A percentile compares a stretch with the other conserved stretches of the same genome.
Conservation (phyloP, 2,329 filamentous ascomycete species). For the Didymella sp. region DNA sequence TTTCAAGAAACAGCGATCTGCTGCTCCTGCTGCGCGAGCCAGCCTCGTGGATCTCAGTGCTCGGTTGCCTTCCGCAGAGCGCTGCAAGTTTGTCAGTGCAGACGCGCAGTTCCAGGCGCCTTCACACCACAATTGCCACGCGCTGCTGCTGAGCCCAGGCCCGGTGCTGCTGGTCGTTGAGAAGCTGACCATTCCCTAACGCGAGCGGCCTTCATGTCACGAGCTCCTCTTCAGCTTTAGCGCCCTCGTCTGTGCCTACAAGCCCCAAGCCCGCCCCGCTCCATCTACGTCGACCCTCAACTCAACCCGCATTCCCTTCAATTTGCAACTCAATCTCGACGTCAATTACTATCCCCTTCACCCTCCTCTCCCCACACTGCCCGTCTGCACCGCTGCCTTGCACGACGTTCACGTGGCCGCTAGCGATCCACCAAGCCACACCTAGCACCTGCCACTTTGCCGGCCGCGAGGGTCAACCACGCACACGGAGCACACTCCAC, state of each 20-base stretch:
- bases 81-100: slow-evolving; percentile 14
- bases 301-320: slow-evolving; percentile 30
- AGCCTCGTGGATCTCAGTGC: slow-evolving; percentile 16
- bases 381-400: slow-evolving; percentile 26
- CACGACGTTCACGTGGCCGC: slow-evolving; percentile 29
- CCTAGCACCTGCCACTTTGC: slow-evolving; percentile 22
- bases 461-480: slow-evolving; percentile 21
- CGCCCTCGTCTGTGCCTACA: slow-evolving; percentile 25
- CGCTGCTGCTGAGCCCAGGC: slow-evolving; percentile 26
- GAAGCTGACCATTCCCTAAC: slow-evolving; percentile 27
- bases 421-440: slow-evolving; percentile 24
- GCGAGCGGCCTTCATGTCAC: slow-evolving; percentile 27
- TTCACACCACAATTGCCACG: slow-evolving; percentile 20
- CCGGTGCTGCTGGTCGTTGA: slow-evolving; percentile 23
- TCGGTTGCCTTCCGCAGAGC: slow-evolving; percentile 13
- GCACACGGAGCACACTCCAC: slow-evolving; percentile 32
- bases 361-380: slow-evolving; percentile 12
- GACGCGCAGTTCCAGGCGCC: slow-evolving; percentile 21
- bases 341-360: slow-evolving; percentile 33
- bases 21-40: slow-evolving; percentile 24
- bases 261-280: slow-evolving; percentile 33
- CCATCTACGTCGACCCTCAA: slow-evolving; percentile 33
- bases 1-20: slow-evolving; percentile 29
- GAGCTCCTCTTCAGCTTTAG: slow-evolving; percentile 23
- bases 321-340: slow-evolving; percentile 30